These are phyloP conservation scores for Zarea fungicola DNA, from an alignment of 2,329 filamentous ascomycete genomes.

Conservation along the genomic window DNA sequence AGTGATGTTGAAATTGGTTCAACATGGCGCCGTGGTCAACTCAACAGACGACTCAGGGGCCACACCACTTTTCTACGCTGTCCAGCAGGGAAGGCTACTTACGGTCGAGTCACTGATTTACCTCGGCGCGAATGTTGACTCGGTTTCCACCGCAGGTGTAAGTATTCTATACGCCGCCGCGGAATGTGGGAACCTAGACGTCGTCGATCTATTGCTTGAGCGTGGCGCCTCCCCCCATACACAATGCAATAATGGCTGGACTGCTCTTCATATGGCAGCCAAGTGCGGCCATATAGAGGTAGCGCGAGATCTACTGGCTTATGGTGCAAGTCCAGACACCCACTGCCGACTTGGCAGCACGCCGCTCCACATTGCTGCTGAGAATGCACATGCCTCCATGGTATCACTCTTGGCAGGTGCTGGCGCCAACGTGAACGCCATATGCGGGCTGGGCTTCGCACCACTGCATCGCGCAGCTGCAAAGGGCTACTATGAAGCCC, in stretches of 20 bases:
- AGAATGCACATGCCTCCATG: background rate
- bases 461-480: background rate
- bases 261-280: background rate
- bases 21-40: background rate
- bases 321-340: background rate
- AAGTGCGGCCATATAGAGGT: background rate
- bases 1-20: background rate
- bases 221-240: background rate
- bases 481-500: background rate
- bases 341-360: background rate
- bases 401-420: background rate
- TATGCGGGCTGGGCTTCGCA: background rate
- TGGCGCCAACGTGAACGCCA: background rate
- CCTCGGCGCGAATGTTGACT: background rate
- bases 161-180: background rate
- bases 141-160: background rate
- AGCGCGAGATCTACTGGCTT: background rate
- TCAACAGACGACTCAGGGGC: background rate
- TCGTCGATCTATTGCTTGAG: background rate
- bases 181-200: background rate
- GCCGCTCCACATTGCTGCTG: background rate
- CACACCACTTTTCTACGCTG: background rate
- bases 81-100: background rate
- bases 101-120: background rate
- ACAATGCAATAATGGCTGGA: background rate